Evolutionary conservation across 2,329 filamentous ascomycete species (phyloP), one percentile per base, ranked within the genome.

Genomic region (Fusarium austroafricanum): DNA sequence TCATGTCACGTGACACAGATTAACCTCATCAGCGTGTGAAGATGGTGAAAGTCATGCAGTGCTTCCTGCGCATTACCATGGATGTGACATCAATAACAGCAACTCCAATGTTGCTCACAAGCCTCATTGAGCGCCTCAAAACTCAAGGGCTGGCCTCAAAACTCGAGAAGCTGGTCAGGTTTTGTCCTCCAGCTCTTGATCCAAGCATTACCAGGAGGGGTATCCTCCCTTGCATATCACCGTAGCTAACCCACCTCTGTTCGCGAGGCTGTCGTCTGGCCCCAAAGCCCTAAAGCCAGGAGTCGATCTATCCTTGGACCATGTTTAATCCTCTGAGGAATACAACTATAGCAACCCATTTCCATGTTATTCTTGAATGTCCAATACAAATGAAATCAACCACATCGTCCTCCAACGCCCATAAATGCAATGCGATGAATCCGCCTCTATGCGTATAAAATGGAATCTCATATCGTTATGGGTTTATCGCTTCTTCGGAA

Each of bases 401-500:
- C 47, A 35, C 9, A 42, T 43, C 33, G 47, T 43, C 68, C 43
- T 33, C 50, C 55, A 72, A 73, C 71, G 71, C 71, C 71, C 33
- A n/a, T 35, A 50, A 62, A 71, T 71, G 58, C 67, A 42, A 29
- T 52, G 33, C 47, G 44, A 51, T 44, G 26, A 50, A 56, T 61
- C 31, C 37, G 49, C 40, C 43, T 55, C 33, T 64, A 71, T 55
- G 29, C 21, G 44, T 50, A 61, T 59, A 53, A 31, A 61, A 58
- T 61, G 62, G 35, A 40, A 42, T 39, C 29, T 59, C 55, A 29
- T 43, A 23, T 44, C 40, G 28, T 50, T 43, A 28, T 39, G 10
- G n/a, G n/a, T 35, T 47, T 61, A 77, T 21, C 76, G 77, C 52
- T 76, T 80, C 65, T 79, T 79, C 47, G 79, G 78, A 20, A 84